Conservation (phyloP, 331 rosid genomes). For the Quercus phellos region DNA sequence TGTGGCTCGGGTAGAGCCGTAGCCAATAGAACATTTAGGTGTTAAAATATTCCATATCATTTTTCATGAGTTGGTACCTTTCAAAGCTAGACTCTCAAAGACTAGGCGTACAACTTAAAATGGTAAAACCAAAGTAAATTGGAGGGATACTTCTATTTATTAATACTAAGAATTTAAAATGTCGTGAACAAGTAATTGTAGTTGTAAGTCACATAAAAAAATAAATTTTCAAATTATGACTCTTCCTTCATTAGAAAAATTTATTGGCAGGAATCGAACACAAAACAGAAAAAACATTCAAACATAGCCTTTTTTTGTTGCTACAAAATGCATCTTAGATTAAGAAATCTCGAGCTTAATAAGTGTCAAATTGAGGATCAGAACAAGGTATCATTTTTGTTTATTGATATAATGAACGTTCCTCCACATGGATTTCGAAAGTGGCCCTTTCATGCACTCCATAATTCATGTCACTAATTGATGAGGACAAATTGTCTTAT, state of each 20-base stretch:
- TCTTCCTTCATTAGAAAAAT: background rate
- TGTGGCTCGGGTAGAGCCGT: too few species aligned
- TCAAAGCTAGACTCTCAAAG: background rate
- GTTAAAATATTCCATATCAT: too few species aligned
- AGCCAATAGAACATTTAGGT: too few species aligned
- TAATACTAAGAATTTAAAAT: background rate
- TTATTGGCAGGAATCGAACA: background rate
- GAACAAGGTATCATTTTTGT: background rate
- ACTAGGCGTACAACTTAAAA: background rate
- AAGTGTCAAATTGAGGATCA: background rate
- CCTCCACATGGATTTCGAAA: constrained; percentile 2
- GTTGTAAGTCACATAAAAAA: too few species aligned
- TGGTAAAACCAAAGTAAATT: background rate
- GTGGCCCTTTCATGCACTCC: constrained; percentile 5
- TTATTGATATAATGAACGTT: background rate
- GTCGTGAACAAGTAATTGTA: too few species aligned
- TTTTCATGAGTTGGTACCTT: background rate
- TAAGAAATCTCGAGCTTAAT: background rate
- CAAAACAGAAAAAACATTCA: too few species aligned
- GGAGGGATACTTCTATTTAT: background rate
- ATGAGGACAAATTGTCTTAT: constrained; percentile 16
- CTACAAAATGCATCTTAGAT: background rate
- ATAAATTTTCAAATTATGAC: too few species aligned
- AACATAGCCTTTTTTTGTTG: background rate
- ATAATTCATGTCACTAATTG: constrained; percentile 17